These are phyloP conservation scores for Trypanosoma rangeli DNA, from an alignment of 208 protist genomes.

Conservation along the genomic window DNA sequence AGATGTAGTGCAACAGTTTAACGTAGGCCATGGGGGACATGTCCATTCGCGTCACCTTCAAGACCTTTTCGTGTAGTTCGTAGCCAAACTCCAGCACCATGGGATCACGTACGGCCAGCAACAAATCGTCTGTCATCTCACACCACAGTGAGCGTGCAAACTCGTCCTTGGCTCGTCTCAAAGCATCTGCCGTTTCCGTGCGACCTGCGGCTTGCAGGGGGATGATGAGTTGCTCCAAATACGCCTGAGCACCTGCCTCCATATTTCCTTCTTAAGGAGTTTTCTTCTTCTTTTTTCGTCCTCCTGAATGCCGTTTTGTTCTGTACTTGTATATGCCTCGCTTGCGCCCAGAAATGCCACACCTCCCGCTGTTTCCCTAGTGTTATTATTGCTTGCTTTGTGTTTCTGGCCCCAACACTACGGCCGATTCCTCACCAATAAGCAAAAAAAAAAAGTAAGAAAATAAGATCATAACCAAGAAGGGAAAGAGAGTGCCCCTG, in stretches of 20 bases:
- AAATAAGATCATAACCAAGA: conserved; percentile 1
- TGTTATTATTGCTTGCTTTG: neutral
- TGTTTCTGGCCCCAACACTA: neutral
- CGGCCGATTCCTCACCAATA: neutral
- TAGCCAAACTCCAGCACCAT: conserved; percentile 56
- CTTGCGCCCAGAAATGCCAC: neutral
- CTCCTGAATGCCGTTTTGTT: neutral
- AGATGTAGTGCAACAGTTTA: conserved; percentile 75
- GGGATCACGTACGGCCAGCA: conserved; percentile 64
- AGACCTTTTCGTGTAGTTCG: conserved; percentile 75
- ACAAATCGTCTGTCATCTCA: conserved; percentile 69
- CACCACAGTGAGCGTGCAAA: conserved; percentile 64
- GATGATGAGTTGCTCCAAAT: conserved; percentile 48
- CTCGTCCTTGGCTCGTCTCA: conserved; percentile 39
- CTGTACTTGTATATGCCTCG: neutral
- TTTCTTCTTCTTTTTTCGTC: neutral
- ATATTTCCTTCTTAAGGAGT: conserved; percentile 9
- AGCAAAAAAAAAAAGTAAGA: neutral
- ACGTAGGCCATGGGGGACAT: conserved; percentile 87
- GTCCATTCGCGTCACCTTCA: conserved; percentile 64
- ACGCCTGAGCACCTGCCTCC: conserved; percentile 43
- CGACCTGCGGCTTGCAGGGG: conserved; percentile 36
- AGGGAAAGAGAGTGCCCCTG: neutral
- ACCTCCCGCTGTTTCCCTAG: neutral
- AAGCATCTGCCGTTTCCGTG: conserved; percentile 37